These are phyloP conservation scores for Pythium myriotylum DNA, from an alignment of 352 stramenopile species.

Conservation along the genomic window DNA sequence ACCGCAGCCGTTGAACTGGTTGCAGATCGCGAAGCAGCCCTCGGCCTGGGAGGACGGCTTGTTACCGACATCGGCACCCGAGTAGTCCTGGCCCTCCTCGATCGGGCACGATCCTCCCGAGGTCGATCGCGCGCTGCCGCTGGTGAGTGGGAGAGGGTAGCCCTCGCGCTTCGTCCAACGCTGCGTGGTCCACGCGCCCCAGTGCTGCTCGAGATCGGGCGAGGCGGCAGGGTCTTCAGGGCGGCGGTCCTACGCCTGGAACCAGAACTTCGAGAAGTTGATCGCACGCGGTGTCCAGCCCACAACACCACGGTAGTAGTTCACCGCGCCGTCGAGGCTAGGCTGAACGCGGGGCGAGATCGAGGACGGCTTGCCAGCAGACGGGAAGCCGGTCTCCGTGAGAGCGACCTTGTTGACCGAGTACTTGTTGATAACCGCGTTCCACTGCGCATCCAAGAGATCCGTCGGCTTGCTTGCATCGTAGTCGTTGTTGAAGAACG, in stretches of 20 bases:
- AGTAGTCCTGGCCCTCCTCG: constrained; percentile 20
- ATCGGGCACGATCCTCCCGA: constrained; percentile 1
- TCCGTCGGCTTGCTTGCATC: constrained; percentile 22
- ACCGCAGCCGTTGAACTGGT: constrained; percentile 1
- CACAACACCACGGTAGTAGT: constrained; percentile 35
- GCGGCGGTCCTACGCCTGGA: constrained; percentile 40
- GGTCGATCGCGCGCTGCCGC: not conserved
- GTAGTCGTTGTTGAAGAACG: constrained; percentile 43
- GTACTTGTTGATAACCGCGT: constrained; percentile 26
- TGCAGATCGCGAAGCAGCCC: constrained; percentile 14
- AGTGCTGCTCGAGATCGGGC: constrained; percentile 30
- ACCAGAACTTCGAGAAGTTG: constrained; percentile 40
- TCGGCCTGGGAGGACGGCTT: constrained; percentile 1
- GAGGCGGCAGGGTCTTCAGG: constrained; percentile 17
- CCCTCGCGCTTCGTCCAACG: constrained; percentile 22
- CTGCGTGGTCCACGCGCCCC: constrained; percentile 35
- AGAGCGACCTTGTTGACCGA: constrained; percentile 31
- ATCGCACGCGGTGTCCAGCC: constrained; percentile 28
- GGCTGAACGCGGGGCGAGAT: constrained; percentile 29
- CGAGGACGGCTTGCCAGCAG: constrained; percentile 19
- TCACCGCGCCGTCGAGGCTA: constrained; percentile 19
- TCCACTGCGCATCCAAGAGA: constrained; percentile 33
- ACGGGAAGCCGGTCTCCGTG: constrained; percentile 41
- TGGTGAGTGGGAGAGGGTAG: constrained; percentile 18
- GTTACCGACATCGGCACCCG: constrained; percentile 12